phyloP scores from a whole-genome alignment of 805 yeast species.

The Candida michaelii region DNA sequence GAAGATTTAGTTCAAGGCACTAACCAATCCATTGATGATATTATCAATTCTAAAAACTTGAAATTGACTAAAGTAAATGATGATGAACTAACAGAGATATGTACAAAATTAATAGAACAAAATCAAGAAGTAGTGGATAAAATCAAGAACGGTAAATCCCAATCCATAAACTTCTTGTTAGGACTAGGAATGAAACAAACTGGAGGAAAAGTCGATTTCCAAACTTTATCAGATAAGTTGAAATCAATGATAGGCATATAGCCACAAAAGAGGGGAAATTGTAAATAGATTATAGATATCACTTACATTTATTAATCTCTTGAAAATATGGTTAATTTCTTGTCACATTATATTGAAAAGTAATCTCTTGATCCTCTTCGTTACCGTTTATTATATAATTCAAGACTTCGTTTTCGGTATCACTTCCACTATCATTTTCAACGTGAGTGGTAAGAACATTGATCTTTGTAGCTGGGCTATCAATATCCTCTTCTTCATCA shows the following conservation, averaged over 20 bases:
- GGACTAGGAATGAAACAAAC: conserved; percentile 83
- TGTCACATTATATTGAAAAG: conserved; percentile 7
- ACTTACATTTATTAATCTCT: conserved; percentile 8
- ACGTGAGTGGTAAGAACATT: not conserved
- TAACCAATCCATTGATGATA: conserved; percentile 31
- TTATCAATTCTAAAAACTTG: conserved; percentile 59
- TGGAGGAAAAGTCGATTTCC: conserved; percentile 58
- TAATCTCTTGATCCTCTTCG: conserved; percentile 9
- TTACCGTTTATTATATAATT: conserved; percentile 10
- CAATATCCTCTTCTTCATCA: conserved; percentile 7
- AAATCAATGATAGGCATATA: conserved; percentile 14
- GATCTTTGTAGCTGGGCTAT: not conserved
- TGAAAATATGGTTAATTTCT: not conserved
- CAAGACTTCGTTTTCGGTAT: conserved; percentile 10
- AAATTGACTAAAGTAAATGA: conserved; percentile 29
- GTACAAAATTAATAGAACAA: conserved; percentile 43
- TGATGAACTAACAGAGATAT: conserved; percentile 37
- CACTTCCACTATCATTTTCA: conserved; percentile 10
- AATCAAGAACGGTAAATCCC: conserved; percentile 52
- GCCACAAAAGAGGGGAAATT: no score
- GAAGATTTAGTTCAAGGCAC: conserved; percentile 57
- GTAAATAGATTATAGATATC: not conserved
- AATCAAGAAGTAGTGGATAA: conserved; percentile 57
- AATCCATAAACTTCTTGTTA: conserved; percentile 71
- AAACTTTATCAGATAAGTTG: conserved; percentile 26